Base-by-base conservation (phyloP, 2,329 filamentous ascomycete species). In the Fusarium pseudoanthophilum region DNA sequence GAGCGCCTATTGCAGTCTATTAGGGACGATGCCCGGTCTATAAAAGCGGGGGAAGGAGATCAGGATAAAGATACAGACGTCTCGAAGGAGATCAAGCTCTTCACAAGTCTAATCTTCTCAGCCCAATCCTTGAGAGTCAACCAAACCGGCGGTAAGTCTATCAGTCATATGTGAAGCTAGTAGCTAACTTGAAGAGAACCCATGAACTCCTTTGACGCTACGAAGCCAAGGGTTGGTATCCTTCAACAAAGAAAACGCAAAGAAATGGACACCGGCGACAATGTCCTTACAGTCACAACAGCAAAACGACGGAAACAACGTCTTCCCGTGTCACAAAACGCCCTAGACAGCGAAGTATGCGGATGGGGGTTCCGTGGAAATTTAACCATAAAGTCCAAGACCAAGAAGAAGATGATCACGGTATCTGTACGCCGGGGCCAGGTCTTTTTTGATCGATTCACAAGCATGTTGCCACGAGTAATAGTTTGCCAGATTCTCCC, bases 321-420 rank as follows among this genome's bases (percentile, higher is more conserved):
- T 28, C 0, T 46, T 0, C 8, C 24, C 0, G 5, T 3, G 0
- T 15, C 43, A 0, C 24, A 21, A 28, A 3, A 21, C 8, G 5
- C 3, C 4, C 0, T 0, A 0, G 4, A 20, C 4, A 46, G 18
- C 0, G 13, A 21, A 15, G 5, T 7, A 21, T 0, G 13, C 26
- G 9, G 45, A 3, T 46, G 13, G 9, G 18, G 5, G 5, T 46
- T 46, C 13, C 13, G 11, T 1, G 45, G 26, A 2, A 21, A 4
- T 28, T 6, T 46, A 15, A 28, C 18, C 3, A 4, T 46, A 0
- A 46, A 28, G 26, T 46, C 45, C 0, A 28, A 46, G 26, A 5
- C 8, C 0, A 46, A 11, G 3, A 46, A 11, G 18, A 46, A 15
- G 9, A 46, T 46, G 45, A 28, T 46, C 5, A 28, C 9, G 5